These are phyloP conservation scores for Exophiala bonariae DNA, from an alignment of 2,329 filamentous ascomycete genomes.

Conservation along the genomic window DNA sequence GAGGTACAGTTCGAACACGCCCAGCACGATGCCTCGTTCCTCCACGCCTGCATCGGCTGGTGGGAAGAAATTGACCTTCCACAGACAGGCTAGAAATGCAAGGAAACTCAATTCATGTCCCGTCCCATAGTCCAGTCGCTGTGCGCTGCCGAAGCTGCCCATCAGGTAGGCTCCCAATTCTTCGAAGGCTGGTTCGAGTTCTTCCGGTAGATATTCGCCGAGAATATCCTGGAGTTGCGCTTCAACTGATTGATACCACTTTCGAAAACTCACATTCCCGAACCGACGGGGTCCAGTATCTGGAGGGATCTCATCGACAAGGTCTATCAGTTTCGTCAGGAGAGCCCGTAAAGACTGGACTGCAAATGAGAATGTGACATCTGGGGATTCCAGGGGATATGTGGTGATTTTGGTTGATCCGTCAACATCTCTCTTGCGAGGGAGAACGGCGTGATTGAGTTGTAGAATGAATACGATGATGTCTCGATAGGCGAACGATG, in stretches of 20 bases:
- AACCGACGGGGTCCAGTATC: conserved; percentile 85
- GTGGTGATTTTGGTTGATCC: conserved; percentile 46
- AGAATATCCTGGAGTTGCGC: conserved; percentile 59
- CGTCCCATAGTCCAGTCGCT: conserved; percentile 91
- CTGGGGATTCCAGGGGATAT: conserved; percentile 48
- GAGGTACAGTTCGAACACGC: conserved; percentile 84
- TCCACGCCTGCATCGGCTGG: conserved; percentile 46
- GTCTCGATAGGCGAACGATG: conserved; percentile 79
- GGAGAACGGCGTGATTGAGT: conserved; percentile 83
- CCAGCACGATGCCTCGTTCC: conserved; percentile 79
- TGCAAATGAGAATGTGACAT: conserved; percentile 53
- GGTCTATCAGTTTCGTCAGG: conserved; percentile 61
- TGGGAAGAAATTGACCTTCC: conserved; percentile 83
- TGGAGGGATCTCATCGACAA: conserved; percentile 78
- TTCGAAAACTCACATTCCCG: conserved; percentile 86
- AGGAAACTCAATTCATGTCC: conserved; percentile 95
- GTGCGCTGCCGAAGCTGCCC: conserved; percentile 82
- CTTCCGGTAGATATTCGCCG: conserved; percentile 53
- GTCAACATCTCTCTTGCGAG: conserved; percentile 50
- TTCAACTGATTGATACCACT: conserved; percentile 73
- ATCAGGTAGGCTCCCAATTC: conserved; percentile 80
- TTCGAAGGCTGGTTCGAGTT: conserved; percentile 49
- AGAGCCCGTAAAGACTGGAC: conserved; percentile 67
- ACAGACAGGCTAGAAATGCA: conserved; percentile 84
- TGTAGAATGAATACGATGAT: conserved; percentile 86